Evolutionary conservation across 148 eudicot species (phyloP), one percentile per base, ranked within the genome.

Genomic region (Amaranthus palmeri): DNA sequence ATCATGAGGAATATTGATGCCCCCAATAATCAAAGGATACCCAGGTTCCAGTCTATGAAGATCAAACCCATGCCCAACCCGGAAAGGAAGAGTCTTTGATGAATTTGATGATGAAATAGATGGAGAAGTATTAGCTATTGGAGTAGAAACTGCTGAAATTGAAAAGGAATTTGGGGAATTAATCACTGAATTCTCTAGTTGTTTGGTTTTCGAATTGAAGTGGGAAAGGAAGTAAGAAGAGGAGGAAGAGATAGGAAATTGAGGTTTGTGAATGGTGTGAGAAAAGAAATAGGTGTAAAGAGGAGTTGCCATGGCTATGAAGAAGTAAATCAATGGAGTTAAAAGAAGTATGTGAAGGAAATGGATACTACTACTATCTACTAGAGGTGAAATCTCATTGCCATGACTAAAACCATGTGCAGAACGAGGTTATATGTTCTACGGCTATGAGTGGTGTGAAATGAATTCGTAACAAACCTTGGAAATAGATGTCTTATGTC

Each of bases 31-130:
- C 80, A 95, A 87, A 14, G 98, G 97, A 67, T 95, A 95, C 0
- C 97, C 97, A 53, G 93, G 97, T 75, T 95, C 99, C 61, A 95
- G 74, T 41, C 99, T 77, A 72, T 91, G 99, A 42, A 95, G 86
- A 60, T 95, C 99, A 47, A 95, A 95, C 67, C 97, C 99, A 68
- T 95, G 99, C 3, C 99, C 99, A 51, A 95, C 87, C 42, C 99
- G 83, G 59, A 91, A 95, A 8, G 97, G 99, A 3, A 92, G 84
- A 44, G 74, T 47, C 80, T 88, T 95, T 6, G 85, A n/a, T 5
- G 90, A 79, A 13, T 75, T 65, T 0, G 72, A 42, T 47, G 81
- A 61, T 1, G 85, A 52, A 25, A 69, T 12, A 40, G 74, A 43
- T 54, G 70, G 65, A 62, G 82, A 82, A 47, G 78, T 67, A 77